phyloP scores from a whole-genome alignment of 2,329 filamentous ascomycete species.

The Exophiala aquamarina region DNA sequence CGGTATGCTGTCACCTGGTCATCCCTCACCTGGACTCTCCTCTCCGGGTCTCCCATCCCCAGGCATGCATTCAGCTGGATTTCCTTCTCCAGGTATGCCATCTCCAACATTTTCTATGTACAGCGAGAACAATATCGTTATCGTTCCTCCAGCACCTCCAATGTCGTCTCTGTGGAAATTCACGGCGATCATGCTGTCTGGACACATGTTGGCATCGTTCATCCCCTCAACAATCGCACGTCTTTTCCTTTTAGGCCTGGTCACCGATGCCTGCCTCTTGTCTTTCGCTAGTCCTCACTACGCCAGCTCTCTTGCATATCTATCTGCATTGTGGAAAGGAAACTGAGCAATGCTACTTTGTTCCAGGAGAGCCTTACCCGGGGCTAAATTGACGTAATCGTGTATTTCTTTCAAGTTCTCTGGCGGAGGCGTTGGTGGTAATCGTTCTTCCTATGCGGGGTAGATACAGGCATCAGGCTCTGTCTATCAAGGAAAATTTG shows the following conservation, averaged over 20 bases:
- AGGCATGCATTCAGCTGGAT: slow-evolving; percentile 8
- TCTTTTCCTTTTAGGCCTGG: slow-evolving; percentile 20
- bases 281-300: slow-evolving; percentile 23
- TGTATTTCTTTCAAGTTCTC: not conserved
- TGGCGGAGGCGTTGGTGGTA: slow-evolving; percentile 9
- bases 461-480: not conserved
- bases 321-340: slow-evolving; percentile 14
- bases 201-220: slow-evolving; percentile 21
- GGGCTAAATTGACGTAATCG: slow-evolving; percentile 1
- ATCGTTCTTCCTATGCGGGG: not conserved
- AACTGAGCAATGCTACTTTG: not conserved
- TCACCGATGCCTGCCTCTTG: slow-evolving; percentile 24
- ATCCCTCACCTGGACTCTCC: slow-evolving; percentile 1
- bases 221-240: slow-evolving; percentile 23
- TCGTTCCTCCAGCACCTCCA: slow-evolving; percentile 20
- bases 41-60: slow-evolving; percentile 9
- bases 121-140: slow-evolving; percentile 20
- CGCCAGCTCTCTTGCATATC: slow-evolving; percentile 19
- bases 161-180: slow-evolving; percentile 19
- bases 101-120: slow-evolving; percentile 18
- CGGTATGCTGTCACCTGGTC: not conserved
- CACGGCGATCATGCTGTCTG: slow-evolving; percentile 17
- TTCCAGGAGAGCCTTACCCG: not conserved
- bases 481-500: not conserved
- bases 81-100: slow-evolving; percentile 16